Percentiles rank a stretch among this genome's conserved stretches.
Evolutionary conservation across 306 rosid genomes (phyloP).

Genomic region (Cicer arietinum): DNA sequence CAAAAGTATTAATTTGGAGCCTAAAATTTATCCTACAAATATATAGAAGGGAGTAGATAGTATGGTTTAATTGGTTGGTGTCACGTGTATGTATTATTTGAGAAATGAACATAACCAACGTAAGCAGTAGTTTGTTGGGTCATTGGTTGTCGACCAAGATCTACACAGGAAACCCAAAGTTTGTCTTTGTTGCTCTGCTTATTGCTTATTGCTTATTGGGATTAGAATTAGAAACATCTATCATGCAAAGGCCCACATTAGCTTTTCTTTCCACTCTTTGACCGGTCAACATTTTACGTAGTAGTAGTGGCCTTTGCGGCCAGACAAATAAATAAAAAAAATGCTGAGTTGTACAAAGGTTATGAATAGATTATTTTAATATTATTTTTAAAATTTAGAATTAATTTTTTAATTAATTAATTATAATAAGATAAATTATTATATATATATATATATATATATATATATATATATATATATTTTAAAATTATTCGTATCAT

Average conservation of each 20-base stretch:
- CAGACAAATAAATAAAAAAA: conserved; percentile 26
- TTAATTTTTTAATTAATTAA: too few species aligned
- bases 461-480: too few species aligned
- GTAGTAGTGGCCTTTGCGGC: not conserved
- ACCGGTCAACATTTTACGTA: conserved; percentile 43
- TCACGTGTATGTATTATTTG: conserved; percentile 2
- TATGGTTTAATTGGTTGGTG: conserved; percentile 10
- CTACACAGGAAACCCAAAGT: conserved; percentile 39
- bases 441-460: too few species aligned
- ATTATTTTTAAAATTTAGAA: too few species aligned
- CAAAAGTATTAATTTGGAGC: not conserved
- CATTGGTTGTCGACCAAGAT: conserved; percentile 31
- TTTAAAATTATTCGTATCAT: too few species aligned
- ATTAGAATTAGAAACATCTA: conserved; percentile 38
- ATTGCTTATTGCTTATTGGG: conserved; percentile 28
- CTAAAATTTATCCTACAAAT: not conserved
- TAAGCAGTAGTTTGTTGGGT: conserved; percentile 27
- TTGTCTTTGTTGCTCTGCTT: conserved; percentile 18
- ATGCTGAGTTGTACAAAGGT: too few species aligned
- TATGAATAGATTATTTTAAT: too few species aligned
- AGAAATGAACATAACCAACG: not conserved
- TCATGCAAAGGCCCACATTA: conserved; percentile 36
- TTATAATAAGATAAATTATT: too few species aligned
- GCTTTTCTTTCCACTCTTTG: conserved; percentile 39
- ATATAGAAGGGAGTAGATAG: not conserved